Conservation (phyloP, 176 grass and related monocot species). For the Zoysia japonica region DNA sequence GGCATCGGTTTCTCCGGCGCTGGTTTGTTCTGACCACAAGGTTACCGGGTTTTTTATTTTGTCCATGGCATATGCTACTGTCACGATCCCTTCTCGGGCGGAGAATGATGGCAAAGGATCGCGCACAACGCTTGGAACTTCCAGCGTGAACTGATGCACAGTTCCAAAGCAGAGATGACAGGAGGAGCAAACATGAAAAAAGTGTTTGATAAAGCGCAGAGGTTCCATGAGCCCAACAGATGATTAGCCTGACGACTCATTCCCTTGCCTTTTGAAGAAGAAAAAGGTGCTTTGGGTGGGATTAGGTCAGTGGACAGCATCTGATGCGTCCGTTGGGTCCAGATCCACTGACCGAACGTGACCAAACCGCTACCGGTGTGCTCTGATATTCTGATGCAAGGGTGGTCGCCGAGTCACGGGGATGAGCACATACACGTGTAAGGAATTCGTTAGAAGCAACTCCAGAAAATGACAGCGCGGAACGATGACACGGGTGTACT, state of each 20-base stretch:
- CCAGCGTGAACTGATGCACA: background rate
- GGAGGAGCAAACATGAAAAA: background rate
- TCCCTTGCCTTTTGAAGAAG: conserved; percentile 16
- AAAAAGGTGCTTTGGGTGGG: background rate
- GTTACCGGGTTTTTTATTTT: background rate
- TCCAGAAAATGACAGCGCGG: conserved; percentile 19
- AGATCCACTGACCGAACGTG: conserved; percentile 17
- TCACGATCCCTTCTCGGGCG: background rate
- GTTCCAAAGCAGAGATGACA: background rate
- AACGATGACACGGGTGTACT: too few relatives aligned
- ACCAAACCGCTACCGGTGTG: conserved; percentile 9
- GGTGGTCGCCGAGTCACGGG: background rate
- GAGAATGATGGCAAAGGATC: background rate
- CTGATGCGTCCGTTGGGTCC: conserved; percentile 34
- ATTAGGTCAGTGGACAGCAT: conserved; percentile 43
- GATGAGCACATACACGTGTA: background rate
- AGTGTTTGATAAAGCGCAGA: background rate
- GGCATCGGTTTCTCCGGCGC: background rate
- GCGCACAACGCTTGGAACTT: background rate
- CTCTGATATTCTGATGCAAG: background rate
- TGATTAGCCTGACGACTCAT: conserved; percentile 30
- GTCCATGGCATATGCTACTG: background rate
- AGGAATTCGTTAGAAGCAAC: background rate
- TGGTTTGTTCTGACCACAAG: background rate
- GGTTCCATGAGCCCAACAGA: background rate